A percentile compares a stretch with the other conserved stretches of the same genome.
Evolutionary conservation across 2,329 filamentous ascomycete species (phyloP).

Genomic region (Ambrosiella cleistominuta): DNA sequence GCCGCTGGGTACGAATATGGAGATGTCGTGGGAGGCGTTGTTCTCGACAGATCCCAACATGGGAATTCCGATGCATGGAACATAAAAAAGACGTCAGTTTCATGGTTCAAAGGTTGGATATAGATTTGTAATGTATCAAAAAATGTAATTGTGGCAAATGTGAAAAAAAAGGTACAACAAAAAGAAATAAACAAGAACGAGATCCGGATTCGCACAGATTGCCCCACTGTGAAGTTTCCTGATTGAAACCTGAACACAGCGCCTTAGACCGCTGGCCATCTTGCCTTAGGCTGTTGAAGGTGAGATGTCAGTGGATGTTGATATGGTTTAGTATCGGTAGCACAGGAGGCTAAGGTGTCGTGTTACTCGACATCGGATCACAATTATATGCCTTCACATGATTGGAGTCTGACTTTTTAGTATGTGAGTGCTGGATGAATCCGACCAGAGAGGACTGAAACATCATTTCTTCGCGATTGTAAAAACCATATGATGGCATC

Average conservation of each 20-base stretch:
- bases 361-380: no score
- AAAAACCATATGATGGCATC: no score
- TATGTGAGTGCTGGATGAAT: no score
- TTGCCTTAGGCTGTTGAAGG: background rate
- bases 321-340: no score
- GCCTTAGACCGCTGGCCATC: slow-evolving; percentile 11
- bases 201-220: slow-evolving; percentile 13
- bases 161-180: background rate
- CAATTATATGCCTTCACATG: no score
- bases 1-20: slow-evolving; percentile 2
- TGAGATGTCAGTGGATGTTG: no score
- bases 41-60: background rate
- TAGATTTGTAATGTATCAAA: background rate
- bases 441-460: no score
- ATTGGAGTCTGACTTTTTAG: no score
- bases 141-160: background rate
- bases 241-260: slow-evolving; percentile 6
- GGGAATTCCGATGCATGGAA: background rate
- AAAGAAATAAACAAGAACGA: slow-evolving; percentile 19
- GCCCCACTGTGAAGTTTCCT: slow-evolving; percentile 11
- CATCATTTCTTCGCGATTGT: no score
- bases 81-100: background rate
- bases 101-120: no score
- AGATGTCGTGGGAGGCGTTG: slow-evolving; percentile 3
- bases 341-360: no score